phyloP scores from a whole-genome alignment of 129 eudicot species.

The Calendula officinalis region DNA sequence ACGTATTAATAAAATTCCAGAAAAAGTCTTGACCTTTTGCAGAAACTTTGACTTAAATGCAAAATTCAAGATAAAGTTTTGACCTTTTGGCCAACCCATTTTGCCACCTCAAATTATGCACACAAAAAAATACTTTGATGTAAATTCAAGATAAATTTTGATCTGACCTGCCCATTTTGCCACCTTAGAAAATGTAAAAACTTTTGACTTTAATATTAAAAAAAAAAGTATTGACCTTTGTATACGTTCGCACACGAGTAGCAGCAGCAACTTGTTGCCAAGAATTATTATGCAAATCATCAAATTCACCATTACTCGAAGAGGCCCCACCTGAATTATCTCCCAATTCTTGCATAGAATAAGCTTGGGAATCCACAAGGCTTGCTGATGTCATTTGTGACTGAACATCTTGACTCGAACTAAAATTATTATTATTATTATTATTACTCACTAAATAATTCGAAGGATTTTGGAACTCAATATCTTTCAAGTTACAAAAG shows the following conservation, averaged over 20 bases:
- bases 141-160: too few species aligned
- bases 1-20: too few species aligned
- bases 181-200: too few species aligned
- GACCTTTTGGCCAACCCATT: slow-evolving; percentile 1
- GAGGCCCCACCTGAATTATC: slow-evolving; percentile 97
- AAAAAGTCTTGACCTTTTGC: too few species aligned
- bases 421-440: slow-evolving; percentile 22
- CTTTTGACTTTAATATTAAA: too few species aligned
- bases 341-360: slow-evolving; percentile 76
- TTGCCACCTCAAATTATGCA: too few species aligned
- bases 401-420: slow-evolving; percentile 89
- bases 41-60: background rate
- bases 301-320: slow-evolving; percentile 91
- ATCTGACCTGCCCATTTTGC: too few species aligned
- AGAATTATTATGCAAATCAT: slow-evolving; percentile 69
- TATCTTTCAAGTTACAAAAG: slow-evolving; percentile 62
- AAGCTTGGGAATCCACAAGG: slow-evolving; percentile 83
- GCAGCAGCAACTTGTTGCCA: slow-evolving; percentile 86
- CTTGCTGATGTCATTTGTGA: slow-evolving; percentile 91
- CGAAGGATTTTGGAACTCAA: slow-evolving; percentile 63
- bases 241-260: slow-evolving; percentile 83
- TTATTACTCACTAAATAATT: slow-evolving; percentile 68
- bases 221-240: slow-evolving; percentile 55
- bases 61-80: background rate
- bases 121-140: too few species aligned